Conservation (phyloP, 208 protist genomes). For the Leishmania major region DNA sequence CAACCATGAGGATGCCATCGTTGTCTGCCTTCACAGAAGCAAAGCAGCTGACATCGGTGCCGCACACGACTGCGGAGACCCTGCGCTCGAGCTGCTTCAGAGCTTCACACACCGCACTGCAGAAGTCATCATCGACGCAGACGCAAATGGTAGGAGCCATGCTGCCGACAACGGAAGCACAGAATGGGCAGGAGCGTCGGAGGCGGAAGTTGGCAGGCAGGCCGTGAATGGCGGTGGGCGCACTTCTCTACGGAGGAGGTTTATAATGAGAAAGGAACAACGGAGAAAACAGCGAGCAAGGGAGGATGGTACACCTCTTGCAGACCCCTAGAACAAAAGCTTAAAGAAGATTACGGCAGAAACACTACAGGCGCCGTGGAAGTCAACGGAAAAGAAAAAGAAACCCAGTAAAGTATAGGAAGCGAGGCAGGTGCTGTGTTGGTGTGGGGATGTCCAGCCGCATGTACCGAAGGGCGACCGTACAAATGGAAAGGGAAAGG, state of each 20-base stretch:
- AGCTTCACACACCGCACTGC: background rate
- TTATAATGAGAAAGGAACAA: no score
- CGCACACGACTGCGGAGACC: background rate
- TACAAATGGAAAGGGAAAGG: no score
- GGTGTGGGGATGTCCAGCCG: no score
- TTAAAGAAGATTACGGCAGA: background rate
- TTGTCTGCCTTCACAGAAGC: constrained; percentile 9
- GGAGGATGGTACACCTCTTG: background rate
- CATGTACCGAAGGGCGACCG: no score
- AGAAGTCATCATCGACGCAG: background rate
- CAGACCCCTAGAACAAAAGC: background rate
- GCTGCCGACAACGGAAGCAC: background rate
- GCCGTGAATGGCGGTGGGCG: background rate
- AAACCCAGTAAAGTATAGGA: background rate
- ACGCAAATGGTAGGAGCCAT: constrained; percentile 14
- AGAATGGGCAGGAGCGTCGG: background rate
- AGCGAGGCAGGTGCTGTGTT: no score
- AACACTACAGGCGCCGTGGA: background rate
- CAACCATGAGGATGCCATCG: constrained; percentile 9
- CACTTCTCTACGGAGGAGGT: background rate
- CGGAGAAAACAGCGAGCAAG: background rate
- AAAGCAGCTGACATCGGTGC: constrained; percentile 1
- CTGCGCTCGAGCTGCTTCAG: background rate
- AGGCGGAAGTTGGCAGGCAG: background rate
- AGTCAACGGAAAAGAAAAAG: background rate